phyloP scores from a whole-genome alignment of 306 rosid species.

The Morella rubra region DNA sequence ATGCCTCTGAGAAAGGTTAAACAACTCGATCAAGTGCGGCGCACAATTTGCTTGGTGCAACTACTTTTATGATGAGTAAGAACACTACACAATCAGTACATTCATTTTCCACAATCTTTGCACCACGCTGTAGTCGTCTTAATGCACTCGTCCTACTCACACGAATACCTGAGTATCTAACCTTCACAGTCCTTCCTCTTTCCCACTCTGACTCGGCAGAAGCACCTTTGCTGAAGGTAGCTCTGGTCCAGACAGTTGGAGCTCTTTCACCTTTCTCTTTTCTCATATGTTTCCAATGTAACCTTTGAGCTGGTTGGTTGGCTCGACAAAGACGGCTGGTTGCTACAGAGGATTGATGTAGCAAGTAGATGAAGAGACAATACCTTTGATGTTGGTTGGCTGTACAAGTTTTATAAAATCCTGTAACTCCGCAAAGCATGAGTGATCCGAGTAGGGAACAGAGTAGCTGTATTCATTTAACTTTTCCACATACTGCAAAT shows the following conservation, averaged over 20 bases:
- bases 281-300: constrained; percentile 25
- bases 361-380: constrained; percentile 61
- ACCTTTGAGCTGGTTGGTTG: constrained; percentile 30
- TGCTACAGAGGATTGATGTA: constrained; percentile 64
- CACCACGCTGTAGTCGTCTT: constrained; percentile 51
- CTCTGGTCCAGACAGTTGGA: constrained; percentile 10
- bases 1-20: no score
- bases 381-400: constrained; percentile 60
- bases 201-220: constrained; percentile 24
- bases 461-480: constrained; percentile 49
- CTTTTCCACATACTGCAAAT: constrained; percentile 27
- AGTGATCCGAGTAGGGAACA: constrained; percentile 76
- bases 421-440: constrained; percentile 53
- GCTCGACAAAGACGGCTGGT: constrained; percentile 52
- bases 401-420: constrained; percentile 59
- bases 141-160: constrained; percentile 39
- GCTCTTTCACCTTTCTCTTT: constrained; percentile 33
- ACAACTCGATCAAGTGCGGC: no score
- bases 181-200: constrained; percentile 29
- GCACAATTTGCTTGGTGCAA: no score
- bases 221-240: constrained; percentile 10
- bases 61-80: no score
- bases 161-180: constrained; percentile 31
- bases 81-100: constrained; percentile 17
- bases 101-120: constrained; percentile 39